Evolutionary conservation across 352 stramenopile genomes (phyloP), one percentile per base, ranked within the genome.

Genomic region (Plasmopara halstedii): DNA sequence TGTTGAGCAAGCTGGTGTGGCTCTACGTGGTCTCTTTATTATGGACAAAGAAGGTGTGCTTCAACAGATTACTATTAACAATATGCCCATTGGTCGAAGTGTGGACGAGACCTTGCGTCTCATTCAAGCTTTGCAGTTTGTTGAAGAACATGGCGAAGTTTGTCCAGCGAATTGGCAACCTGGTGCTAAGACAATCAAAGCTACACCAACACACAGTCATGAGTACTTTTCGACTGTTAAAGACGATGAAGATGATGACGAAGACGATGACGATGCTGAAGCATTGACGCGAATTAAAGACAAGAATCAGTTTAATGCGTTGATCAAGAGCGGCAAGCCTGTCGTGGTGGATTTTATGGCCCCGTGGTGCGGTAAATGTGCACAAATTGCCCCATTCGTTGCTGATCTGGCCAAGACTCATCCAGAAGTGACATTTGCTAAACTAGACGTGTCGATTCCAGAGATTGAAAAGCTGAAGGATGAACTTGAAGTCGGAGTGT

Each of bases 111-210:
- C 82, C 6, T 59, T 97, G 46, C 83, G 91, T 43, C 67, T 97
- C 4, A 73, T 97, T 35, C 68, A 96, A 64, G 91, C 89, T 17
- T 78, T 97, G 63, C 85, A 97, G 71, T 97, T 96, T 55, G 58
- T 83, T 19, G 89, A 90, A 33, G 83, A 96, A 54, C 85, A 97
- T 62, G 88, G 87, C 42, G 89, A 97, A 59, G 82, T 93, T 53
- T 97, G 89, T 63, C 91, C 89, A 6, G 88, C 88, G 22, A 95
- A 95, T 67, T 97, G 89, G 91, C 76, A 95, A 66, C 88, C 89
- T 11, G 91, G 89, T 17, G 74, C 78, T 44, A 86, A 88, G 68
- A 95, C 82, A 9, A 97, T 97, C 48, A 76, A 86, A 26, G 70
- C 79, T 34, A 86, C 92, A 42, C 73, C 85, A 7, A 89, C 83